These are phyloP conservation scores for Kwoniella heveanensis DNA, from an alignment of 768 basidiomycete genomes.

Conservation along the genomic window DNA sequence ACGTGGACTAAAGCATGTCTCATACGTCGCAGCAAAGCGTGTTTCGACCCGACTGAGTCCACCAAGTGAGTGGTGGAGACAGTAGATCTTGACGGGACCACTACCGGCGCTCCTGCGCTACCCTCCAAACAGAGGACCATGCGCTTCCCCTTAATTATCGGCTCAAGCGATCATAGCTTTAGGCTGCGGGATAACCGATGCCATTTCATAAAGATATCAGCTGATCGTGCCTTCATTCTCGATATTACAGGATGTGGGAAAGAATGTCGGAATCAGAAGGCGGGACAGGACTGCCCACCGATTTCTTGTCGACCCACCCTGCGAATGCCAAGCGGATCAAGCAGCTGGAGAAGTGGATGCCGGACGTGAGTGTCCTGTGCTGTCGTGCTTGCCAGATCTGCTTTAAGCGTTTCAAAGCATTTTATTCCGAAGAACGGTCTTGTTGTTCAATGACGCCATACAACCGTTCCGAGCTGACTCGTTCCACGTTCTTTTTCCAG, in stretches of 20 bases:
- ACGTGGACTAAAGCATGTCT: too few species aligned
- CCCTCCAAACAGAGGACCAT: not conserved
- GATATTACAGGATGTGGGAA: constrained; percentile 67
- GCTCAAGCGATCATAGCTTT: too few species aligned
- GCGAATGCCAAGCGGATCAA: constrained; percentile 70
- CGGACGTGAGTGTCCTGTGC: constrained; percentile 37
- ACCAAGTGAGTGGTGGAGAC: constrained; percentile 61
- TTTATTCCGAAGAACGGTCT: too few species aligned
- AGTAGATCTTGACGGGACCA: too few species aligned
- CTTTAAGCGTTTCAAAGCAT: too few species aligned
- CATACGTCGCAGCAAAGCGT: constrained; percentile 69
- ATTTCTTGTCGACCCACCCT: constrained; percentile 83
- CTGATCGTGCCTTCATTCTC: constrained; percentile 3
- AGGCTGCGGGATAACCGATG: too few species aligned
- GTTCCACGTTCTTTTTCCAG: constrained; percentile 11
- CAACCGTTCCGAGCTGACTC: not conserved
- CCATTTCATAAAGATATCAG: not conserved
- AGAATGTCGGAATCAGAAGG: constrained; percentile 67
- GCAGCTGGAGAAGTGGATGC: constrained; percentile 51
- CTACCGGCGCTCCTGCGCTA: not conserved
- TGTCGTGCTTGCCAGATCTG: too few species aligned
- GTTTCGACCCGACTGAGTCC: constrained; percentile 78
- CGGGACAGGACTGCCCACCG: constrained; percentile 53
- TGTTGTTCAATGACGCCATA: not conserved
- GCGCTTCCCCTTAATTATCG: constrained; percentile 1